phyloP scores from a whole-genome alignment of 176 grass and related monocot species.

The Carex scoparia region DNA sequence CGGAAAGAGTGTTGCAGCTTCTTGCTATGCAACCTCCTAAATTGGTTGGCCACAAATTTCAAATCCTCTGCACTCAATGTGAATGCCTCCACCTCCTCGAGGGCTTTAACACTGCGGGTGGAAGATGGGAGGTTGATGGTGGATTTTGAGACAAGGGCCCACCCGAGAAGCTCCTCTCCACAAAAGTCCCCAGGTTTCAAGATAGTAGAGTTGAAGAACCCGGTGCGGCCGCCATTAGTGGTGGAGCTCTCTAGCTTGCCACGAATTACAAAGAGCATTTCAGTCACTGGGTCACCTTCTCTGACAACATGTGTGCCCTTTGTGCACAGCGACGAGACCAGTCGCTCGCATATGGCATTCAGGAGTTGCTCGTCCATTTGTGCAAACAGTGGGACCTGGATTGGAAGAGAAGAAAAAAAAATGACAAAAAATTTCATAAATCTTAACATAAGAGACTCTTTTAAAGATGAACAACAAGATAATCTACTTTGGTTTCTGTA shows the following conservation, averaged over 20 bases:
- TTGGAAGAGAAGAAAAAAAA: conserved; percentile 1
- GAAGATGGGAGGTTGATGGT: conserved; percentile 73
- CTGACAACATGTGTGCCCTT: conserved; percentile 81
- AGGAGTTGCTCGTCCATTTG: conserved; percentile 91
- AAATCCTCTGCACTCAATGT: conserved; percentile 78
- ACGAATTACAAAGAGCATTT: conserved; percentile 99
- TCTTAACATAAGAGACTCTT: not conserved
- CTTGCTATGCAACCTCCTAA: conserved; percentile 89
- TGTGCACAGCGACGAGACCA: conserved; percentile 86
- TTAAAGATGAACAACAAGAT: not conserved
- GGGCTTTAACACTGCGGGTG: conserved; percentile 61
- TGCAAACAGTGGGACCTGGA: conserved; percentile 86
- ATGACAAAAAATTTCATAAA: not conserved
- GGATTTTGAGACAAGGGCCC: conserved; percentile 85
- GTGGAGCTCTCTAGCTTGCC: conserved; percentile 90
- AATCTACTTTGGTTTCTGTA: not conserved
- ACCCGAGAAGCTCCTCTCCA: conserved; percentile 81
- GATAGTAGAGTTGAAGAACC: conserved; percentile 80
- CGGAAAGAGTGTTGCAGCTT: conserved; percentile 84
- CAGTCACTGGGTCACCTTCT: conserved; percentile 87
- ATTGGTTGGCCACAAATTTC: conserved; percentile 91
- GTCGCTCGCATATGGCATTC: conserved; percentile 87
- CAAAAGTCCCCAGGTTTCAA: conserved; percentile 82
- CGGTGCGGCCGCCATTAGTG: conserved; percentile 81
- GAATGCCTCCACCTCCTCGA: conserved; percentile 86